Evolutionary conservation across 306 rosid species (phyloP).

Genomic region (Cucurbita pepo): DNA sequence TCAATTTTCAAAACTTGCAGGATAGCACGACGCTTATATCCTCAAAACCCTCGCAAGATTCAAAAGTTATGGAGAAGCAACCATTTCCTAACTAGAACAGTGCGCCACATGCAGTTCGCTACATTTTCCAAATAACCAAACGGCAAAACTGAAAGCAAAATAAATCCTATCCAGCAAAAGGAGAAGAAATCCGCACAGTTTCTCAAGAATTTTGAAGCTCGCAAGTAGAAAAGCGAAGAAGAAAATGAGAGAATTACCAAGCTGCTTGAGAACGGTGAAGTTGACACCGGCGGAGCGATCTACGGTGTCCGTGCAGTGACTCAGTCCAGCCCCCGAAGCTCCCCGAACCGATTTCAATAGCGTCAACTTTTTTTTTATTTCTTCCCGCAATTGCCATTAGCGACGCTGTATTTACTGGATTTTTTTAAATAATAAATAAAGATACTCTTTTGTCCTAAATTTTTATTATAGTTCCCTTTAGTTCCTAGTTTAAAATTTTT

Average conservation of each 20-base stretch:
- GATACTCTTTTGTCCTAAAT: neutral
- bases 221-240: neutral
- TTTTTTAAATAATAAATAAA: neutral
- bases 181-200: neutral
- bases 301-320: neutral
- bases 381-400: neutral
- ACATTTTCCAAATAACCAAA: neutral
- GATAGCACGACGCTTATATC: neutral
- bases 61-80: neutral
- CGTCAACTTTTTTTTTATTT: neutral
- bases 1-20: neutral
- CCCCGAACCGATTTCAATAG: conserved; percentile 1
- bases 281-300: neutral
- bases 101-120: neutral
- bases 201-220: neutral
- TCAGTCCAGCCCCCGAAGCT: neutral
- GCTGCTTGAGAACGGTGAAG: neutral
- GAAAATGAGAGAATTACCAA: conserved; percentile 11
- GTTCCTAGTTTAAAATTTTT: too few species aligned
- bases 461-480: too few species aligned
- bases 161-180: neutral
- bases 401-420: neutral
- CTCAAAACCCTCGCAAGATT: neutral
- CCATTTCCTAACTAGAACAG: neutral
- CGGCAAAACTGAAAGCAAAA: neutral